A percentile compares a stretch with the other conserved stretches of the same genome.
phyloP scores from a whole-genome alignment of 768 basidiomycete species.

The Pilatotrama ljubarskyi region DNA sequence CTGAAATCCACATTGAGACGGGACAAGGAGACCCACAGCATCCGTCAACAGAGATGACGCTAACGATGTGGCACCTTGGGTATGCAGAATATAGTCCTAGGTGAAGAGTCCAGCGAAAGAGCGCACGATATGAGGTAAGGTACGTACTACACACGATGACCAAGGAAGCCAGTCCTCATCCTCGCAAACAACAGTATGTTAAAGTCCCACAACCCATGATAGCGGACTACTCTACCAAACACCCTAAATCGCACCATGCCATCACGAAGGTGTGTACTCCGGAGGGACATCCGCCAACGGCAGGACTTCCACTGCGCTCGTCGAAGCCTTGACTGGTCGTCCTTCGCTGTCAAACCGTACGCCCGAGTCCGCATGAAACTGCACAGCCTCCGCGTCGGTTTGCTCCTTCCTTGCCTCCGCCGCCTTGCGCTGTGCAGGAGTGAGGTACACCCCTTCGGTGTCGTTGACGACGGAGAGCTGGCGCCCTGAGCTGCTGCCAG shows the following conservation, averaged over 20 bases:
- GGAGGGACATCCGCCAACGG: slow-evolving; percentile 16
- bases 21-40: background rate
- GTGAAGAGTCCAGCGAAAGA: slow-evolving; percentile 1
- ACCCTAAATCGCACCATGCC: background rate
- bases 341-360: slow-evolving; percentile 22
- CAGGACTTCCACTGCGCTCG: background rate
- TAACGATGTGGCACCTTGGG: background rate
- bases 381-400: background rate
- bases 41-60: background rate
- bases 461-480: slow-evolving; percentile 17
- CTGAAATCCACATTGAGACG: background rate
- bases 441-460: background rate
- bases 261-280: slow-evolving; percentile 15
- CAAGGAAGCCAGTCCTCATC: background rate
- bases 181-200: background rate
- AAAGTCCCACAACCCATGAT: background rate
- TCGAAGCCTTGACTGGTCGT: background rate
- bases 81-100: background rate
- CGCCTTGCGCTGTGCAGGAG: slow-evolving; percentile 23
- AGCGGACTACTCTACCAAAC: background rate
- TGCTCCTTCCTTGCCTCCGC: slow-evolving; percentile 11
- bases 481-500: slow-evolving; percentile 6
- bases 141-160: slow-evolving; percentile 1
- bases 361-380: slow-evolving; percentile 26
- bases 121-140: background rate